phyloP scores from a whole-genome alignment of 371 early-diverging fungal species.

The Entomophthora muscae region DNA sequence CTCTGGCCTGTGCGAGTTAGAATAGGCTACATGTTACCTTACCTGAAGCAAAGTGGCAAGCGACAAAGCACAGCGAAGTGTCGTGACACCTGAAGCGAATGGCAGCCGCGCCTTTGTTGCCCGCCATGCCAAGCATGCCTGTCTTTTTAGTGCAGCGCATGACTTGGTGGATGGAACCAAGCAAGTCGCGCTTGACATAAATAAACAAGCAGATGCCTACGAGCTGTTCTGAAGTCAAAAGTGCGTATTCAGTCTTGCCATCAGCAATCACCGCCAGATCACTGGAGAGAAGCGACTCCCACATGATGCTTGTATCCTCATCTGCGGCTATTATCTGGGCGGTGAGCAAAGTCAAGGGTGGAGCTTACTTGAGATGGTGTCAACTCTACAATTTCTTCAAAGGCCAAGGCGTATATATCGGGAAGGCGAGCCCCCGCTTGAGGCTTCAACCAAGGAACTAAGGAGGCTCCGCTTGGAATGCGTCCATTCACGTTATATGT shows the following conservation, averaged over 20 bases:
- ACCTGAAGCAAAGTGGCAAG: slow-evolving; percentile 89
- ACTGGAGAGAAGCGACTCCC: not conserved
- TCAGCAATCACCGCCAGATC: not conserved
- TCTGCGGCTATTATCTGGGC: slow-evolving; percentile 12
- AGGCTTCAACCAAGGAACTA: slow-evolving; percentile 49
- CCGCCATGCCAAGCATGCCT: slow-evolving; percentile 13
- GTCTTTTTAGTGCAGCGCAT: not conserved
- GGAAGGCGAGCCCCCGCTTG: slow-evolving; percentile 33
- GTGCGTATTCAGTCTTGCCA: not conserved
- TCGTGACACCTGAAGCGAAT: slow-evolving; percentile 73
- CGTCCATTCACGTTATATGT: slow-evolving; percentile 86
- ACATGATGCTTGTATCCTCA: not conserved
- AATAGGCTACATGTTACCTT: not conserved
- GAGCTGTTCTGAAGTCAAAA: slow-evolving; percentile 2
- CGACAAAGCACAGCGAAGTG: slow-evolving; percentile 72
- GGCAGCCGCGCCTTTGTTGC: slow-evolving; percentile 79
- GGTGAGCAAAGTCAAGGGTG: not conserved
- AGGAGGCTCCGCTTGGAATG: slow-evolving; percentile 34
- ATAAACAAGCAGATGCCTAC: slow-evolving; percentile 6
- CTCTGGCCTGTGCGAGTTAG: slow-evolving; percentile 27
- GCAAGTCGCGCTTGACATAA: not conserved
- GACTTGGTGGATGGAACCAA: not conserved
- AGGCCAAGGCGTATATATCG: slow-evolving; percentile 70
- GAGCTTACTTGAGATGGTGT: slow-evolving; percentile 29
- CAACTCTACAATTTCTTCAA: slow-evolving; percentile 91